Evolutionary conservation across 1,284 basidiomycete species (phyloP).

Genomic region (Rhodotorula sp.): DNA sequence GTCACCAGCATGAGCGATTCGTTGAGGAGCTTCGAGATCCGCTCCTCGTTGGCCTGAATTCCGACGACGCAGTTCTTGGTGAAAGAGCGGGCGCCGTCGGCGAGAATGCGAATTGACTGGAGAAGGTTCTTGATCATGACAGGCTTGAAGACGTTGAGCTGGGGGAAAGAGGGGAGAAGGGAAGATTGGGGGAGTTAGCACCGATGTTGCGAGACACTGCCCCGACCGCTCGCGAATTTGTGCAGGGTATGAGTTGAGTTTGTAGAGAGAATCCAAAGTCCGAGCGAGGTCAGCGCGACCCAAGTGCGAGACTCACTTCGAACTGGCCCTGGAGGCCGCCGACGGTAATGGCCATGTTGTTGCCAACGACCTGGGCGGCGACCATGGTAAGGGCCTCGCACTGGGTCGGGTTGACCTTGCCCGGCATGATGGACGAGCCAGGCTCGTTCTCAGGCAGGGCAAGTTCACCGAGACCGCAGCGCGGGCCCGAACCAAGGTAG

Average conservation of each 20-base stretch:
- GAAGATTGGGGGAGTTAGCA: not conserved
- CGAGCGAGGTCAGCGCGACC: not conserved
- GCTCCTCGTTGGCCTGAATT: conserved; percentile 91
- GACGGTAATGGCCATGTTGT: conserved; percentile 89
- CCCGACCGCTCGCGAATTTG: no score
- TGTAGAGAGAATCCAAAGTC: no score
- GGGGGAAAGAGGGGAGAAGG: not conserved
- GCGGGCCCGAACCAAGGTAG: conserved; percentile 94
- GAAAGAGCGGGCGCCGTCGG: conserved; percentile 88
- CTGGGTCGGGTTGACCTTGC: conserved; percentile 99
- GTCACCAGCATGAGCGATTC: conserved; percentile 96
- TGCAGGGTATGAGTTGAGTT: no score
- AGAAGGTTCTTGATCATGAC: conserved; percentile 97
- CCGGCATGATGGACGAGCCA: conserved; percentile 99
- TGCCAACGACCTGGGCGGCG: conserved; percentile 97
- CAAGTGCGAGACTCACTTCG: conserved; percentile 60
- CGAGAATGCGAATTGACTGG: conserved; percentile 87
- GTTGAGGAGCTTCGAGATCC: conserved; percentile 83
- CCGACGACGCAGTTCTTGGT: conserved; percentile 97
- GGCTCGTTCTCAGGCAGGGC: conserved; percentile 97
- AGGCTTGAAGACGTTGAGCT: conserved; percentile 99
- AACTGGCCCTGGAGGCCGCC: conserved; percentile 96
- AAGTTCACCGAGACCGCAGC: conserved; percentile 95
- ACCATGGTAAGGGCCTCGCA: conserved; percentile 99
- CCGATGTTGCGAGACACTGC: no score